A percentile compares a stretch with the other conserved stretches of the same genome.
phyloP scores from a whole-genome alignment of 371 early-diverging fungal species.

The Polyrhizophydium stewartii region DNA sequence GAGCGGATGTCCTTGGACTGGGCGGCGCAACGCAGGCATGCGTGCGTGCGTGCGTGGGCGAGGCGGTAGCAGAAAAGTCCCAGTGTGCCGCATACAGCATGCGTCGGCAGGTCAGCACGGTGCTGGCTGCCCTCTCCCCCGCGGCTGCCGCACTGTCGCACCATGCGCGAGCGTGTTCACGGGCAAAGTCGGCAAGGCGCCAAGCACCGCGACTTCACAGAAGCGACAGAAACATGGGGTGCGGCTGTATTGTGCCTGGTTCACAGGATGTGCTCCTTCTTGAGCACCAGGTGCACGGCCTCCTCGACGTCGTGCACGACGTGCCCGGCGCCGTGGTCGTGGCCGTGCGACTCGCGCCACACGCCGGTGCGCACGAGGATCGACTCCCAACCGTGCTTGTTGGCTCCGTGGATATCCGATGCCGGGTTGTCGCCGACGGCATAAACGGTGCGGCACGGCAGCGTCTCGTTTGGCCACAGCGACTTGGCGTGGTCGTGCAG shows the following conservation, averaged over 20 bases:
- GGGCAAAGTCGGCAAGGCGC: not conserved
- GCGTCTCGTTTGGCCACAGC: slow-evolving; percentile 2
- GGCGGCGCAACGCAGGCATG: not conserved
- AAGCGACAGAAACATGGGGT: not conserved
- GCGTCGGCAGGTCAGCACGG: too few species aligned
- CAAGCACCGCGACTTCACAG: not conserved
- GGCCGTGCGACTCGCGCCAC: slow-evolving; percentile 49
- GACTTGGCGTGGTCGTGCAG: slow-evolving; percentile 9
- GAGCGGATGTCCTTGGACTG: slow-evolving; percentile 5
- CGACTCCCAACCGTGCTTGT: slow-evolving; percentile 74
- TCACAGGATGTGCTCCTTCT: slow-evolving; percentile 3
- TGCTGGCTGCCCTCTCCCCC: not conserved
- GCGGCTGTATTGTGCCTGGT: not conserved
- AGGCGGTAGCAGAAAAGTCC: too few species aligned
- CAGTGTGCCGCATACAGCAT: too few species aligned
- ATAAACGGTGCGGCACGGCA: slow-evolving; percentile 15
- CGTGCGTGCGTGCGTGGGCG: too few species aligned
- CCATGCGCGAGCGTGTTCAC: not conserved
- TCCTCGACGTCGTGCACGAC: slow-evolving; percentile 72
- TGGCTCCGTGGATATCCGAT: slow-evolving; percentile 60
- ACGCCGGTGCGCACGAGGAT: slow-evolving; percentile 82
- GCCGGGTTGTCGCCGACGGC: slow-evolving; percentile 35
- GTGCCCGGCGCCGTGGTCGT: slow-evolving; percentile 48
- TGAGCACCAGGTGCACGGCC: slow-evolving; percentile 60
- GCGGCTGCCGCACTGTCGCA: not conserved